Conservation (phyloP, 768 basidiomycete genomes). For the Boletellus ananiceps region DNA sequence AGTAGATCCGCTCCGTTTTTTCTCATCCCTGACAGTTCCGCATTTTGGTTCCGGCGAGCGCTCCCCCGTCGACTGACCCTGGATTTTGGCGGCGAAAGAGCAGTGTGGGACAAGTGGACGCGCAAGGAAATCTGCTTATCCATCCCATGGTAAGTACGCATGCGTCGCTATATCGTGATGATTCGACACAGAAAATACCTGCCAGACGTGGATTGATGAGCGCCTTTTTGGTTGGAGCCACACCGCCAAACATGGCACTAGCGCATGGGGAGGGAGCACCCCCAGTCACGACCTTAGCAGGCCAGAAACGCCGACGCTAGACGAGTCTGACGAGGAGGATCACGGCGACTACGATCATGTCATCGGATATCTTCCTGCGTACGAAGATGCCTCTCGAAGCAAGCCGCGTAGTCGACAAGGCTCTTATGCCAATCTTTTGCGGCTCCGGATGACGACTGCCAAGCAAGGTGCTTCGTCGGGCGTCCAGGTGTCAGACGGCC, state of each 20-base stretch:
- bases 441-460: slow-evolving; percentile 42
- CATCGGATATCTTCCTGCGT: slow-evolving; percentile 54
- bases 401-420: slow-evolving; percentile 60
- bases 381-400: slow-evolving; percentile 41
- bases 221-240: slow-evolving; percentile 89
- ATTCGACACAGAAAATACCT: slow-evolving; percentile 1
- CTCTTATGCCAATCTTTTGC: slow-evolving; percentile 81
- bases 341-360: slow-evolving; percentile 91
- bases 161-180: background rate
- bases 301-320: slow-evolving; percentile 68
- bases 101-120: slow-evolving; percentile 77
- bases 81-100: slow-evolving; percentile 80
- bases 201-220: slow-evolving; percentile 84
- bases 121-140: slow-evolving; percentile 76
- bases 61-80: slow-evolving; percentile 72
- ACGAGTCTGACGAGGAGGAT: slow-evolving; percentile 82
- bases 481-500: slow-evolving; percentile 29
- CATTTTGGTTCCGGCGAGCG: slow-evolving; percentile 75
- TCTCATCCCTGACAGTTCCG: slow-evolving; percentile 49
- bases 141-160: slow-evolving; percentile 73
- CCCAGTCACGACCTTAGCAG: slow-evolving; percentile 57
- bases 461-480: slow-evolving; percentile 14
- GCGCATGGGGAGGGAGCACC: slow-evolving; percentile 70
- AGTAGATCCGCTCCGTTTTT: background rate
- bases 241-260: slow-evolving; percentile 73